Conservation (phyloP, 495 filamentous ascomycete species). For the Lophiotrema nucula region DNA sequence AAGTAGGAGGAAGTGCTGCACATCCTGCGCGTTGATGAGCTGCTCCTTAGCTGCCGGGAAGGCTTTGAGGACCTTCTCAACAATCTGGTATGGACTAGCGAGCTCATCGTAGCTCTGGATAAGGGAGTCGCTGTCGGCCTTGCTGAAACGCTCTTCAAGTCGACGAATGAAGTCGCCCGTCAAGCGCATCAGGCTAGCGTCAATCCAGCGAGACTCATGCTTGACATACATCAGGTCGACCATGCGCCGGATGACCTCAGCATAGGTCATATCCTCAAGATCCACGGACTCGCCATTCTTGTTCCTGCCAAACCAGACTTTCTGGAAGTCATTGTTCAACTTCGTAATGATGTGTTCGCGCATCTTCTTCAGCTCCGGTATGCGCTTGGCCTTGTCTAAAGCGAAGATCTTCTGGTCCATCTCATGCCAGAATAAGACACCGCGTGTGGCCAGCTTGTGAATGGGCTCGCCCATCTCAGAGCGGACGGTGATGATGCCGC, state of each 20-base stretch:
- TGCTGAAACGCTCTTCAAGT: constrained; percentile 85
- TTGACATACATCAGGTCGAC: constrained; percentile 95
- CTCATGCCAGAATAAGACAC: constrained; percentile 94
- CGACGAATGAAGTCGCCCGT: constrained; percentile 94
- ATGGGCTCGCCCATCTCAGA: constrained; percentile 99
- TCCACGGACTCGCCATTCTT: constrained; percentile 79
- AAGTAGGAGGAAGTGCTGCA: constrained; percentile 92
- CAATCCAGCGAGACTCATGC: constrained; percentile 92
- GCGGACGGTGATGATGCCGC: constrained; percentile 93
- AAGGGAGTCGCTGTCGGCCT: constrained; percentile 65
- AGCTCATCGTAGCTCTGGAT: constrained; percentile 86
- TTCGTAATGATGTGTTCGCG: constrained; percentile 95
- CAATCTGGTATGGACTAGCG: constrained; percentile 71
- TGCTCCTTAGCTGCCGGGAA: constrained; percentile 86
- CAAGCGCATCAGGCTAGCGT: constrained; percentile 73
- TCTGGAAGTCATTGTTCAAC: constrained; percentile 96
- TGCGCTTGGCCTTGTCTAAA: constrained; percentile 88
- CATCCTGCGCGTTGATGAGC: constrained; percentile 95
- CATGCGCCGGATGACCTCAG: constrained; percentile 88
- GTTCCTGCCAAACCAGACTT: constrained; percentile 97
- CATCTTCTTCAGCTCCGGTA: constrained; percentile 87
- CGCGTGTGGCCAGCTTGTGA: constrained; percentile 93
- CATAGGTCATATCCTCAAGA: constrained; percentile 97
- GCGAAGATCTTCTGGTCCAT: constrained; percentile 98
- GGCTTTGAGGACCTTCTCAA: constrained; percentile 73